Base-by-base conservation (phyloP, 148 eudicot species). In the Chenopodium formosanum region DNA sequence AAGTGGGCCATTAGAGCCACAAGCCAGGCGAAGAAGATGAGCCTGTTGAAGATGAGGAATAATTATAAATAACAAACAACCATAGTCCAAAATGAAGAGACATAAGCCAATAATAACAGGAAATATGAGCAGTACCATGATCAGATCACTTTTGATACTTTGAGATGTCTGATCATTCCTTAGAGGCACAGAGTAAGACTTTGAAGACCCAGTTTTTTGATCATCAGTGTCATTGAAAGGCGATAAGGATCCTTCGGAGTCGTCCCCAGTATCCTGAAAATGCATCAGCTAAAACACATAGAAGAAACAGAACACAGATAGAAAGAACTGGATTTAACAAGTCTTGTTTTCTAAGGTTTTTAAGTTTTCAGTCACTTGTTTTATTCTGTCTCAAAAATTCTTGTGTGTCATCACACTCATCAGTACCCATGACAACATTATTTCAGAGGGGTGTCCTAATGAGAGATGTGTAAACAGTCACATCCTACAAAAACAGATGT, bases 21-120 rank as follows among this genome's bases (percentile, higher is more conserved):
- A 94, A 78, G 98, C 97, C 86, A 94, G 79, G 67, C 98, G 99
- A 86, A 96, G 93, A 86, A 96, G 95, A 84, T 96, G 99, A 85
- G 92, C 99, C 99, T 96, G 85, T 34, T 76, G 81, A n/a, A 75
- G 58, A 74, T 50, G 23, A 65, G 72, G 50, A 84, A 37, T 70
- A 44, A 2, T 83, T 19, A 80, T 78, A 73, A 74, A 23, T 62
- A 47, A 87, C 69, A 58, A 63, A 47, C 73, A 84, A 73, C 78
- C 75, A 74, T n/a, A 74, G 56, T 76, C 52, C 76, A 37, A 37
- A 62, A 46, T n/a, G 19, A 66, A 27, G 37, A 74, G 74, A 11
- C 67, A 67, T 60, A 50, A 63, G 60, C 20, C 69, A 71, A 72
- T 31, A 25, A 44, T 72, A 25, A 70, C 29, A 50, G 53, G 14